Base-by-base conservation (phyloP, 495 filamentous ascomycete species). In the Penicillium samsonianum region DNA sequence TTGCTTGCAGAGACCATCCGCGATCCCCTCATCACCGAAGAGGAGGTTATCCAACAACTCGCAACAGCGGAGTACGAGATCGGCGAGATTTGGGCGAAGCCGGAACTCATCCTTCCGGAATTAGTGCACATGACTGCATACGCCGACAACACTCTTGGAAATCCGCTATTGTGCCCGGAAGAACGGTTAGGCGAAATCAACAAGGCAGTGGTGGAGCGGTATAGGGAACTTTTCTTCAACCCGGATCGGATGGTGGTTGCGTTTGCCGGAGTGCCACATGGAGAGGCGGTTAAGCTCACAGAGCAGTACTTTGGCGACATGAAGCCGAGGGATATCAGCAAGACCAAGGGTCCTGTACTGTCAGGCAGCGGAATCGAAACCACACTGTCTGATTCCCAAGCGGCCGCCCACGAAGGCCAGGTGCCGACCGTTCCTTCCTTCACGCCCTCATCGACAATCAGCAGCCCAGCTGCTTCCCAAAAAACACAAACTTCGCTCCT, bases 11-110 rank as follows among this genome's bases (percentile, higher is more conserved):
- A 99, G 63, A 99, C 94, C 10, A 93, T 99, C 41, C 87, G 90
- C 46, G 87, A 96, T 58, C 92, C 94, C 10, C 73, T 85, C 33
- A 88, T 98, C 55, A 94, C 89, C n/a, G 89, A 96, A 38, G 86
- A 91, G 44, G 94, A 99, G 68, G 88, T 99, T 1, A 67, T 80
- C 31, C 83, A 90, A 63, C 93, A 99, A 71, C 79, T 99, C 16
- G 84, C 88, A 65, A 96, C 91, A 19, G 94, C 92, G 3, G 86
- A 90, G 43, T 99, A 98, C 63, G 94, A 99, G 74, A 95, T 99
- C 65, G 82, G 82, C 23, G 94, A 99, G 76, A 99, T 99, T 50
- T 99, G 94, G 95, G 88, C 90, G 38, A 97, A 92, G 77, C 92
- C 94, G 5, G 93, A 98, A 64, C 81, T 99, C 52, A 98, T 99